Evolutionary conservation across 2,329 filamentous ascomycete species (phyloP).

Genomic region (Orbilia blumenaviensis): DNA sequence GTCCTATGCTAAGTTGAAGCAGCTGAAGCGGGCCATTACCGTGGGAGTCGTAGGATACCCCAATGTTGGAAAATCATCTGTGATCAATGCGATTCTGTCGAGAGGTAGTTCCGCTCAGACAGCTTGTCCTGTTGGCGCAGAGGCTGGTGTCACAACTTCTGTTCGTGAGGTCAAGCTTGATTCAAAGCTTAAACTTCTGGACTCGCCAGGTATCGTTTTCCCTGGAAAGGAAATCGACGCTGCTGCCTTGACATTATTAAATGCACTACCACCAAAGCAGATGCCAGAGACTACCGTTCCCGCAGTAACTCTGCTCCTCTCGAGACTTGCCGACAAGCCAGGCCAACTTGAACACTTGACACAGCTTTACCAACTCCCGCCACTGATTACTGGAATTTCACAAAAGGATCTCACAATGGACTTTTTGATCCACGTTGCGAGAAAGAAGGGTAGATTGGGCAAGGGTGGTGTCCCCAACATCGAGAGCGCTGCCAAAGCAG

Average conservation of each 20-base stretch:
- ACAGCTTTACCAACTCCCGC: slow-evolving; percentile 82
- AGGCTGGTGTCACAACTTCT: slow-evolving; percentile 89
- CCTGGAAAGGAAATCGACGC: slow-evolving; percentile 71
- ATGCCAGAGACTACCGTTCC: slow-evolving; percentile 86
- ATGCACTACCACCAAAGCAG: slow-evolving; percentile 90
- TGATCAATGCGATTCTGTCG: slow-evolving; percentile 90
- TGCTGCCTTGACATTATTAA: slow-evolving; percentile 85
- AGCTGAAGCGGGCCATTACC: slow-evolving; percentile 87
- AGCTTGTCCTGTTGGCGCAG: slow-evolving; percentile 86
- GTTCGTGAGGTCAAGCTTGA: slow-evolving; percentile 92
- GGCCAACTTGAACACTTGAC: slow-evolving; percentile 81
- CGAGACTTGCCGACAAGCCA: slow-evolving; percentile 76
- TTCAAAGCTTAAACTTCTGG: slow-evolving; percentile 89
- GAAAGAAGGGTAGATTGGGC: slow-evolving; percentile 88
- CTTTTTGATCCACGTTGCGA: slow-evolving; percentile 92
- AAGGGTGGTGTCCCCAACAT: slow-evolving; percentile 91
- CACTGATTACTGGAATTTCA: slow-evolving; percentile 71
- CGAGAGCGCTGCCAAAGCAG: slow-evolving; percentile 84
- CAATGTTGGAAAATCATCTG: slow-evolving; percentile 94
- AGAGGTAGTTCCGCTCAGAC: slow-evolving; percentile 73
- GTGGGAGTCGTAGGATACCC: slow-evolving; percentile 95
- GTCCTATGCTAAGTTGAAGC: slow-evolving; percentile 81
- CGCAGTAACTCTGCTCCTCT: slow-evolving; percentile 83
- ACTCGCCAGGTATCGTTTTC: slow-evolving; percentile 95
- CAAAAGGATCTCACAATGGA: slow-evolving; percentile 83